Evolutionary conservation across 192 early-diverging fungal species (phyloP).

Genomic region (Coemansia sp.): DNA sequence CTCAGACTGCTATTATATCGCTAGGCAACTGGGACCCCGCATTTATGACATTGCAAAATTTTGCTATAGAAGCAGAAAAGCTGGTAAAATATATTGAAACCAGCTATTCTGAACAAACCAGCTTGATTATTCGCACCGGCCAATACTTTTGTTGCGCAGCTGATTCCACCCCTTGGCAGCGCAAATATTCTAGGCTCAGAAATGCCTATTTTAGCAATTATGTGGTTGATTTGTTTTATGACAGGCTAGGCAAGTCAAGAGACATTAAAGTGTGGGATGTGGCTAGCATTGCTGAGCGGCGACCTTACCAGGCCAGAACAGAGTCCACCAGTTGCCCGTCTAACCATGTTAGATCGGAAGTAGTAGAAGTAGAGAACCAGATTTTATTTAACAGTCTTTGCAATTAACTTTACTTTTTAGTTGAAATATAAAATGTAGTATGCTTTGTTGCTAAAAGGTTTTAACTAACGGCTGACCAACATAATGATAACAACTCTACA

Average conservation of each 20-base stretch:
- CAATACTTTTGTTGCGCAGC: constrained; percentile 12
- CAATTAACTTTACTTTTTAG: background rate
- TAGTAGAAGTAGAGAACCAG: constrained; percentile 12
- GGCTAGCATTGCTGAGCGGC: constrained; percentile 4
- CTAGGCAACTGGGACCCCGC: constrained; percentile 13
- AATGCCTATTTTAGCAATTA: constrained; percentile 7
- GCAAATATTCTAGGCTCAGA: constrained; percentile 8
- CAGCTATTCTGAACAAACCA: background rate
- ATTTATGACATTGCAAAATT: background rate
- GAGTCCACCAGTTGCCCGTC: constrained; percentile 7
- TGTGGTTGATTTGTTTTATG: background rate
- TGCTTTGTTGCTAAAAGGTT: no score
- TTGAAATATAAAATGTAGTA: no score
- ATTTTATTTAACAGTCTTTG: constrained; percentile 7
- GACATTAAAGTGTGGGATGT: constrained; percentile 12
- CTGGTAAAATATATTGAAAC: constrained; percentile 6
- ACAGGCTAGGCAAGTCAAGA: background rate
- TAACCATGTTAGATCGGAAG: constrained; percentile 9
- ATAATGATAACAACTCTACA: no score
- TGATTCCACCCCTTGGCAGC: constrained; percentile 16
- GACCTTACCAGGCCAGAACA: constrained; percentile 9
- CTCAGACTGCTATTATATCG: constrained; percentile 11
- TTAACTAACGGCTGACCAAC: no score
- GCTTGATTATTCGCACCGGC: constrained; percentile 12
- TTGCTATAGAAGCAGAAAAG: constrained; percentile 4